Evolutionary conservation across 805 yeast species (phyloP).

Genomic region (Kuraishia molischiana): DNA sequence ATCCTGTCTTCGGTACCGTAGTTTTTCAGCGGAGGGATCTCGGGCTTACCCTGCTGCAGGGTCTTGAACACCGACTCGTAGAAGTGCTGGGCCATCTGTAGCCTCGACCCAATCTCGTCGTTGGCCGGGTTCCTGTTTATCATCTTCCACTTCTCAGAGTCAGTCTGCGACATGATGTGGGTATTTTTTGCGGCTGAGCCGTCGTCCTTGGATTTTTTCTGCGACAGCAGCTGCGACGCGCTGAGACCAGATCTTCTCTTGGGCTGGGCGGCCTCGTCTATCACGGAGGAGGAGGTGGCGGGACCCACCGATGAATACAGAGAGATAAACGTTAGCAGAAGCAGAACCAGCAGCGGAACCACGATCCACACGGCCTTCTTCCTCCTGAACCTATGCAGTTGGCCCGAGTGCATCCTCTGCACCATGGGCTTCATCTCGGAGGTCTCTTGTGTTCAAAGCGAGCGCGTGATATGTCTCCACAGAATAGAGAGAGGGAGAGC

Average conservation of each 20-base stretch:
- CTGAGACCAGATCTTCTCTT: background rate
- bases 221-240: background rate
- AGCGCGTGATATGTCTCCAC: too few relatives aligned
- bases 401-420: too few relatives aligned
- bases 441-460: too few relatives aligned
- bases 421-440: too few relatives aligned
- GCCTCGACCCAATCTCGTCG: slow-evolving; percentile 21
- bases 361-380: too few relatives aligned
- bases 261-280: background rate
- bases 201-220: background rate
- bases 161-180: background rate
- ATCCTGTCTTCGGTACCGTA: slow-evolving; percentile 38
- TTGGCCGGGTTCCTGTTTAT: slow-evolving; percentile 15
- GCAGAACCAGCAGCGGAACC: too few relatives aligned
- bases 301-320: too few relatives aligned
- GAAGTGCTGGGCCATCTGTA: slow-evolving; percentile 28
- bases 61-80: slow-evolving; percentile 32
- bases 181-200: too few relatives aligned
- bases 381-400: too few relatives aligned
- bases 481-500: too few relatives aligned
- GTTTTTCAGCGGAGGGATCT: slow-evolving; percentile 26
- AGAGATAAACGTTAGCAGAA: too few relatives aligned
- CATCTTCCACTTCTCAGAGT: slow-evolving; percentile 3
- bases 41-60: slow-evolving; percentile 29
- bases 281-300: too few relatives aligned